phyloP scores from a whole-genome alignment of 2,329 filamentous ascomycete species.

The Aschersonia sp. region DNA sequence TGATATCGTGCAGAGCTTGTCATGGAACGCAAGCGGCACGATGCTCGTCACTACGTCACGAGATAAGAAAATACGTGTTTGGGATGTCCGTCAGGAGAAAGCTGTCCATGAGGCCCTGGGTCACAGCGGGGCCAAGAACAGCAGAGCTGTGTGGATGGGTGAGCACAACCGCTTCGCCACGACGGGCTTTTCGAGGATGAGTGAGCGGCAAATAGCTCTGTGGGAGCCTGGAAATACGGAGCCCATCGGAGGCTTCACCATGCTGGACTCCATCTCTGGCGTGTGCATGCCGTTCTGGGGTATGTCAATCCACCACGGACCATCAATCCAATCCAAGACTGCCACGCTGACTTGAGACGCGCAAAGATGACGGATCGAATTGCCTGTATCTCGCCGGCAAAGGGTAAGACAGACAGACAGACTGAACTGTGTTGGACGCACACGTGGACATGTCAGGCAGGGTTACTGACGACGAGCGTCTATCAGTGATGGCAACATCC shows the following conservation, averaged over 20 bases:
- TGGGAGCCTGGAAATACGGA: constrained; percentile 85
- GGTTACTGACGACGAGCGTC: not conserved
- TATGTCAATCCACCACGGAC: constrained; percentile 17
- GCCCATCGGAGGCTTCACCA: constrained; percentile 80
- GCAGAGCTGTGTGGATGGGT: constrained; percentile 90
- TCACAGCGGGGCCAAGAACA: constrained; percentile 93
- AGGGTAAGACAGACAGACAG: constrained; percentile 47
- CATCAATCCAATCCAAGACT: no score
- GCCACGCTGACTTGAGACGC: constrained; percentile 6
- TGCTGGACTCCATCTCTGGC: constrained; percentile 88
- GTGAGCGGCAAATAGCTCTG: constrained; percentile 85
- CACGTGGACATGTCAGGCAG: constrained; percentile 4
- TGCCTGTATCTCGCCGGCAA: constrained; percentile 95
- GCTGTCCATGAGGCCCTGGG: constrained; percentile 73
- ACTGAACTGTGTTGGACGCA: not conserved
- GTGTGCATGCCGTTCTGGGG: constrained; percentile 99
- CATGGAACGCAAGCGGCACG: constrained; percentile 84
- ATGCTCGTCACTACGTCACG: constrained; percentile 84
- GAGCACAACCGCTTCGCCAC: constrained; percentile 93
- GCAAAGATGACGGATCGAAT: constrained; percentile 71
- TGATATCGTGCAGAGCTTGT: constrained; percentile 89
- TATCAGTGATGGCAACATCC: constrained; percentile 85
- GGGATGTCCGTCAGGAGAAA: constrained; percentile 91
- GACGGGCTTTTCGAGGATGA: constrained; percentile 97
- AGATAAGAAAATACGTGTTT: constrained; percentile 96